phyloP scores from a whole-genome alignment of 768 basidiomycete genomes.

The Xerocomus brunneocitrinus region DNA sequence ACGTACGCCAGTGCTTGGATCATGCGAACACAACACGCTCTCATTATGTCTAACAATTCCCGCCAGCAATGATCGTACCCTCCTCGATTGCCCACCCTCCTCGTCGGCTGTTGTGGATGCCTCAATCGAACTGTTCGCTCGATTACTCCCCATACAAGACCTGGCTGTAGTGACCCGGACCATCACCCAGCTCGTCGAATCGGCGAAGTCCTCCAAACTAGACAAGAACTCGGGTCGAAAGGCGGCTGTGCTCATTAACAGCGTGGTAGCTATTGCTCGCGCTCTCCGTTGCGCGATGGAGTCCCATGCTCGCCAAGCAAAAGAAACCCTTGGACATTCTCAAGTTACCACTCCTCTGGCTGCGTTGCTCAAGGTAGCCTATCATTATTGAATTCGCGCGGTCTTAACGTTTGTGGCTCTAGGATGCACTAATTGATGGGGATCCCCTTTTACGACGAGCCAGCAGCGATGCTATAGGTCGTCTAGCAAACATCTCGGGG shows the following conservation, averaged over 20 bases:
- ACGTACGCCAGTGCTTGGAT: conserved; percentile 73
- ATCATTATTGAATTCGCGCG: conserved; percentile 2
- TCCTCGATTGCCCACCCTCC: conserved; percentile 67
- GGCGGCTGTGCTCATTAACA: conserved; percentile 79
- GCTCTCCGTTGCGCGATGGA: conserved; percentile 57
- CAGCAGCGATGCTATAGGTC: conserved; percentile 85
- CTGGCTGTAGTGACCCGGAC: conserved; percentile 49
- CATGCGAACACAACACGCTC: conserved; percentile 83
- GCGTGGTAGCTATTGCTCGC: conserved; percentile 66
- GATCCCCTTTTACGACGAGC: conserved; percentile 72
- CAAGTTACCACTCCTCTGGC: conserved; percentile 61
- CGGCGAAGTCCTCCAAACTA: conserved; percentile 66
- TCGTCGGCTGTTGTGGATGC: conserved; percentile 82
- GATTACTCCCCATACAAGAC: conserved; percentile 76
- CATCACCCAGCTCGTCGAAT: conserved; percentile 58
- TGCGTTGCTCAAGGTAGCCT: conserved; percentile 71
- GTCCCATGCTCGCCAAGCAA: conserved; percentile 50
- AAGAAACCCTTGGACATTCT: conserved; percentile 61
- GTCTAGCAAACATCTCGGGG: conserved; percentile 77
- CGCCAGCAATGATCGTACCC: conserved; percentile 40
- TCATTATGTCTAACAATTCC: conserved; percentile 55
- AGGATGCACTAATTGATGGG: conserved; percentile 80
- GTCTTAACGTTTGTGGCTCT: conserved; percentile 7
- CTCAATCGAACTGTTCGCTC: conserved; percentile 82
- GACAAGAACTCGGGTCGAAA: conserved; percentile 86